phyloP scores from a whole-genome alignment of 192 early-diverging fungal species.

The Linnemannia zychae region DNA sequence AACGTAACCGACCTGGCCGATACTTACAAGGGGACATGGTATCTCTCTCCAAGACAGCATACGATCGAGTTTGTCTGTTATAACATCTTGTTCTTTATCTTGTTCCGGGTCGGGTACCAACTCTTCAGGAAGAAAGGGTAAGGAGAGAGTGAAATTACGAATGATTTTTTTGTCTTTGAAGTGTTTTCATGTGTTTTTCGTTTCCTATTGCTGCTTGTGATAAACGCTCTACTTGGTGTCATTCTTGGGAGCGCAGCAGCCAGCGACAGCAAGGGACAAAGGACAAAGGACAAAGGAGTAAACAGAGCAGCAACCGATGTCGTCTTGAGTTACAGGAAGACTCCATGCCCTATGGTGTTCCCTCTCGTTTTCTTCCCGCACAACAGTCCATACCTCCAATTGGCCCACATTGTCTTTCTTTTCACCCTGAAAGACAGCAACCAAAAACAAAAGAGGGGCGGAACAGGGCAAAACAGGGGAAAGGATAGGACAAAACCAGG shows the following conservation, averaged over 20 bases:
- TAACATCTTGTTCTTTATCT: constrained; percentile 50
- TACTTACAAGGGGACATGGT: constrained; percentile 57
- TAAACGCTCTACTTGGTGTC: background rate
- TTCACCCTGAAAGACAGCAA: background rate
- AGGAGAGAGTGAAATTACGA: constrained; percentile 46
- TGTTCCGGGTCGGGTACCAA: constrained; percentile 36
- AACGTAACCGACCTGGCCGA: constrained; percentile 49
- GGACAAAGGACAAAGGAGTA: background rate
- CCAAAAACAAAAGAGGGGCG: background rate
- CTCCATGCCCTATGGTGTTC: background rate
- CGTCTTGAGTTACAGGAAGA: background rate
- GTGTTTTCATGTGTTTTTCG: background rate
- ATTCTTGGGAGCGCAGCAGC: background rate
- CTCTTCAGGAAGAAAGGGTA: constrained; percentile 55
- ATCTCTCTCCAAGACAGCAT: constrained; percentile 51
- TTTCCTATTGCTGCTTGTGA: background rate
- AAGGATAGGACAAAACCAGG: background rate
- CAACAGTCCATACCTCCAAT: background rate
- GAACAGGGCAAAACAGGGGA: background rate
- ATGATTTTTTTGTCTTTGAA: background rate
- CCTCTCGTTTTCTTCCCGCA: background rate
- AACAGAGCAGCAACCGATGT: background rate
- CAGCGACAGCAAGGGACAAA: background rate
- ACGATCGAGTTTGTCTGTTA: constrained; percentile 58
- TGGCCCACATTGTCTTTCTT: background rate